Conservation (phyloP, 208 protist species). For the Trypanosoma platydactyli region DNA sequence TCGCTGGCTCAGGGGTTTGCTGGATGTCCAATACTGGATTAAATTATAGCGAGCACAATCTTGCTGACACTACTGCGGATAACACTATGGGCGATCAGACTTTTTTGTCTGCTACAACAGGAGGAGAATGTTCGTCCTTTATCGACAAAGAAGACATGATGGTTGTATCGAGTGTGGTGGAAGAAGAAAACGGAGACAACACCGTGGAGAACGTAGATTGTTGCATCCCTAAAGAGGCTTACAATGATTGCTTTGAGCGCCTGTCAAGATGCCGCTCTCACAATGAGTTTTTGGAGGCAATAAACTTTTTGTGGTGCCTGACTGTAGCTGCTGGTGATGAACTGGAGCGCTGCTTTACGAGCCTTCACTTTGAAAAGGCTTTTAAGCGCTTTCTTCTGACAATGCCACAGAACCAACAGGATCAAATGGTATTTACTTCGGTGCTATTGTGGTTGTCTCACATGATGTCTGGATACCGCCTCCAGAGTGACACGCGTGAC, state of each 20-base stretch:
- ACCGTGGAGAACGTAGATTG: background rate
- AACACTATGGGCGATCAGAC: background rate
- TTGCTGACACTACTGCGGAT: background rate
- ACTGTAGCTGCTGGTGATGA: slow-evolving; percentile 45
- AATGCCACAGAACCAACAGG: slow-evolving; percentile 55
- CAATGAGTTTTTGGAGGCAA: slow-evolving; percentile 57
- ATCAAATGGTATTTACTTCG: slow-evolving; percentile 66
- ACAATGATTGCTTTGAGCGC: slow-evolving; percentile 32
- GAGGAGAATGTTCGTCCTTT: background rate
- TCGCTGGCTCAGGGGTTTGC: background rate
- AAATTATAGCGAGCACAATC: slow-evolving; percentile 2
- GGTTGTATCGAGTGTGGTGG: slow-evolving; percentile 7
- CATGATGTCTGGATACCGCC: slow-evolving; percentile 34
- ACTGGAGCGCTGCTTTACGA: slow-evolving; percentile 37
- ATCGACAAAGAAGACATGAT: slow-evolving; percentile 17
- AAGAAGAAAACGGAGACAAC: background rate
- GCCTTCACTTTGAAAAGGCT: slow-evolving; percentile 26
- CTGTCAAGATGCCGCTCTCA: slow-evolving; percentile 46
- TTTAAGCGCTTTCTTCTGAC: slow-evolving; percentile 58
- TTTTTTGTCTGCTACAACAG: background rate
- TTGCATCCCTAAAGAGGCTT: slow-evolving; percentile 22
- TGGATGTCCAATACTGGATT: slow-evolving; percentile 1
- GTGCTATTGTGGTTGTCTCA: slow-evolving; percentile 69
- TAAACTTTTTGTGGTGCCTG: slow-evolving; percentile 76
- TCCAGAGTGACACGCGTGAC: slow-evolving; percentile 28